These are phyloP conservation scores for Aspergillus novoparasiticus DNA, from an alignment of 2,329 filamentous ascomycete species.

Conservation along the genomic window DNA sequence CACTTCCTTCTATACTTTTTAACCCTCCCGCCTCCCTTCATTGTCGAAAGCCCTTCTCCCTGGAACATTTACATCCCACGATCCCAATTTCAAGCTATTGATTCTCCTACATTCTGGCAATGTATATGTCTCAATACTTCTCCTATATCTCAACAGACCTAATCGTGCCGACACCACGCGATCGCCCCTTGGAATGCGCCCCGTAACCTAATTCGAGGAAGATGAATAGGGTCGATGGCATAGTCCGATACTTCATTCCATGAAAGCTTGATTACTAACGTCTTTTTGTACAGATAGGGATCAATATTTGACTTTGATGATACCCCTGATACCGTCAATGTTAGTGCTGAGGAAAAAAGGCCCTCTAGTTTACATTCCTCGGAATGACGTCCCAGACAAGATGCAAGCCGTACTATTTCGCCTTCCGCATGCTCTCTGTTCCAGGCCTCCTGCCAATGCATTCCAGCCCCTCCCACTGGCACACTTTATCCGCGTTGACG, in stretches of 20 bases:
- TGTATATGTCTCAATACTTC: slow-evolving; percentile 1
- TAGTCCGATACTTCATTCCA: background rate
- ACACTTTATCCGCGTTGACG: slow-evolving; percentile 22
- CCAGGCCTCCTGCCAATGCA: slow-evolving; percentile 16
- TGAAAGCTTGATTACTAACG: background rate
- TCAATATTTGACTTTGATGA: background rate
- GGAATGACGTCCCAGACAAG: slow-evolving; percentile 8
- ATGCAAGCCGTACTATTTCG: background rate
- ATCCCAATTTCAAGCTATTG: background rate
- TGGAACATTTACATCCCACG: slow-evolving; percentile 7
- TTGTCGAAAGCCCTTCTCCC: slow-evolving; percentile 2
- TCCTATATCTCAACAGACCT: background rate
- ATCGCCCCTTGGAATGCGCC: background rate
- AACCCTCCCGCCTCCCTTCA: slow-evolving; percentile 11
- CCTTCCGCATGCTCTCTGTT: background rate
- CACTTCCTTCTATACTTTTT: background rate
- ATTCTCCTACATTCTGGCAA: slow-evolving; percentile 12
- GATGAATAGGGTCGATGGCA: background rate
- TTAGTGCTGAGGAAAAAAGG: background rate
- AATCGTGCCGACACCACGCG: background rate
- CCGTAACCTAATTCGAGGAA: slow-evolving; percentile 6
- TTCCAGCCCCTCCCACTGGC: slow-evolving; percentile 20
- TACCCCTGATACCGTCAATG: slow-evolving; percentile 1
- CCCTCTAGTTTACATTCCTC: slow-evolving; percentile 6
- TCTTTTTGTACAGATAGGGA: background rate